These are phyloP conservation scores for Phytopythium aichiense DNA, from an alignment of 352 stramenopile genomes.

Conservation along the genomic window DNA sequence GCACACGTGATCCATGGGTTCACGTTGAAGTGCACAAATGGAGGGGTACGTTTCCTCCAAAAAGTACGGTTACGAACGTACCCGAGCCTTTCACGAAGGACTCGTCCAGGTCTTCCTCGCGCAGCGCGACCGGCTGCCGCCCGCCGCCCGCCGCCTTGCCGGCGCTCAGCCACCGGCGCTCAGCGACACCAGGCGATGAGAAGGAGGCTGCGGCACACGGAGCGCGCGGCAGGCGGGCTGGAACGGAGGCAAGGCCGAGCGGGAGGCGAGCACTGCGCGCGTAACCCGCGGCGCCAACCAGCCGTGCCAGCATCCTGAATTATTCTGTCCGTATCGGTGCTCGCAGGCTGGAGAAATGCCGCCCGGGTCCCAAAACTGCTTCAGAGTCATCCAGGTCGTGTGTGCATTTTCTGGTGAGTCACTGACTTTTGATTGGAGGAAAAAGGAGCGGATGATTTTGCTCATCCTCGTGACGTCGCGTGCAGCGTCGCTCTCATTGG, in stretches of 20 bases:
- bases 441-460: background rate
- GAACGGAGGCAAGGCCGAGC: background rate
- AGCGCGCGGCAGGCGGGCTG: background rate
- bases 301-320: background rate
- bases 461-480: background rate
- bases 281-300: background rate
- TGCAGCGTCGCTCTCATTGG: background rate
- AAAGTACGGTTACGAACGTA: constrained; percentile 12
- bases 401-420: background rate
- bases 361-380: background rate
- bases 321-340: background rate
- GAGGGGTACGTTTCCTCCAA: background rate
- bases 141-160: background rate
- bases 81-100: constrained; percentile 85
- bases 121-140: constrained; percentile 29
- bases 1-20: background rate
- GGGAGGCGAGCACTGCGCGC: background rate
- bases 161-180: background rate
- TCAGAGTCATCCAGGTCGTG: background rate
- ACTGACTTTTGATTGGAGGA: background rate
- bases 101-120: constrained; percentile 69
- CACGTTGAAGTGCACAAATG: background rate
- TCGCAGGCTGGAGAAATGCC: background rate
- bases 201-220: background rate
- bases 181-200: background rate